Evolutionary conservation across 2,329 filamentous ascomycete species (phyloP).

Genomic region (Xylaria sp.): DNA sequence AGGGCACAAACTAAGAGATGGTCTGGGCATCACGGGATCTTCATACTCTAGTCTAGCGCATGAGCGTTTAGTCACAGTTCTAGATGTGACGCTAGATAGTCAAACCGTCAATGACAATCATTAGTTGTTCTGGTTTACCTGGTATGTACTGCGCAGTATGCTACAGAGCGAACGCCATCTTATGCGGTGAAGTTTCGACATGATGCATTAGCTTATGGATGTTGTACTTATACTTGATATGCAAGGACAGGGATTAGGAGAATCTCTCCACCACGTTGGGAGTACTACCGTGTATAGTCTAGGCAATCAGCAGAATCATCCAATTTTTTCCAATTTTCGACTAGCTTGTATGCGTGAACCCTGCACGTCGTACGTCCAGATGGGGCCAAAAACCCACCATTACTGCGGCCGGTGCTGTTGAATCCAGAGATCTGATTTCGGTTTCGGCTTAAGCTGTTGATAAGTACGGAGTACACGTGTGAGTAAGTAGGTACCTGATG

Average conservation of each 20-base stretch:
- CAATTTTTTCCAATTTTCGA: background rate
- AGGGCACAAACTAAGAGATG: slow-evolving; percentile 18
- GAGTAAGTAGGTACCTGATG: background rate
- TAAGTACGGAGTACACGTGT: background rate
- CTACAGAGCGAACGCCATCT: slow-evolving; percentile 2
- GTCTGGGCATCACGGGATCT: slow-evolving; percentile 9
- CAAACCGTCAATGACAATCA: background rate
- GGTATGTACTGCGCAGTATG: background rate
- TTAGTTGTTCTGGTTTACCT: background rate
- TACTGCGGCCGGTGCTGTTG: background rate
- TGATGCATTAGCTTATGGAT: slow-evolving; percentile 22
- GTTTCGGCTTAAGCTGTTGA: slow-evolving; percentile 4
- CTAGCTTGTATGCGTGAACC: slow-evolving; percentile 17
- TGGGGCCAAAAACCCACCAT: slow-evolving; percentile 20
- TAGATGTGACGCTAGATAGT: background rate
- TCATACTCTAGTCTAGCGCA: slow-evolving; percentile 19
- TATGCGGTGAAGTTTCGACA: slow-evolving; percentile 29
- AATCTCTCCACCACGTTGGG: slow-evolving; percentile 11
- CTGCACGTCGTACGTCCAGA: slow-evolving; percentile 32
- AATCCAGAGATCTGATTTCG: slow-evolving; percentile 19
- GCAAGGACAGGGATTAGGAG: slow-evolving; percentile 24
- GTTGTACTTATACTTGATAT: slow-evolving; percentile 29
- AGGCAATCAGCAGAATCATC: background rate
- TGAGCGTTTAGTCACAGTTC: slow-evolving; percentile 12
- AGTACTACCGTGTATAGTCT: background rate